phyloP scores from a whole-genome alignment of 352 stramenopile genomes.

The Pythium aquatile region DNA sequence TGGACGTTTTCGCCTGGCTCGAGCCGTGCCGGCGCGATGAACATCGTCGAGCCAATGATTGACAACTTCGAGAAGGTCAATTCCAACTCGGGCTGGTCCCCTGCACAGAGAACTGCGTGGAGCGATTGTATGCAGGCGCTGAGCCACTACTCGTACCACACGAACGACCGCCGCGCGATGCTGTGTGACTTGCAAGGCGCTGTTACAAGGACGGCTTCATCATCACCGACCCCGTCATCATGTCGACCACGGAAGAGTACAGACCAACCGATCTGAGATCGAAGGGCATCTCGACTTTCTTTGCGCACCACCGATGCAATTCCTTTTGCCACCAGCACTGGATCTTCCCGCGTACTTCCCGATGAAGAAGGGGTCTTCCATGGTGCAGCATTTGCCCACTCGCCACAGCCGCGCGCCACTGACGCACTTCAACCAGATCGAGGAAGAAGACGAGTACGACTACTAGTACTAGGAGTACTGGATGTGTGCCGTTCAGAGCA shows the following conservation, averaged over 20 bases:
- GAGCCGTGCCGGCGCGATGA: constrained; percentile 22
- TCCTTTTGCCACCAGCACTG: constrained; percentile 35
- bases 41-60: constrained; percentile 38
- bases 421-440: constrained; percentile 13
- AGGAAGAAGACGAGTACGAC: constrained; percentile 14
- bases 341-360: constrained; percentile 22
- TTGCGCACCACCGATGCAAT: constrained; percentile 38
- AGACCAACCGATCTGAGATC: constrained; percentile 35
- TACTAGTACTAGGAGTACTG: too few relatives aligned
- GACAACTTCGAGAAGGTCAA: constrained; percentile 55
- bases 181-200: constrained; percentile 51
- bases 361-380: constrained; percentile 6
- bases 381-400: constrained; percentile 15
- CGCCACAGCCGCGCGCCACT: constrained; percentile 9
- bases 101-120: constrained; percentile 20
- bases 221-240: constrained; percentile 44
- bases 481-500: too few relatives aligned
- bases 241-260: constrained; percentile 30
- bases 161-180: constrained; percentile 13
- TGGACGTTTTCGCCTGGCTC: constrained; percentile 27
- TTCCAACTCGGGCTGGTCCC: constrained; percentile 34
- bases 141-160: constrained; percentile 41
- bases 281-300: constrained; percentile 38
- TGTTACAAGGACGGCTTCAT: constrained; percentile 36
- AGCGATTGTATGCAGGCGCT: constrained; percentile 37